Evolutionary conservation across 1,284 basidiomycete species (phyloP).

Genomic region (Fomitopsis betulina): DNA sequence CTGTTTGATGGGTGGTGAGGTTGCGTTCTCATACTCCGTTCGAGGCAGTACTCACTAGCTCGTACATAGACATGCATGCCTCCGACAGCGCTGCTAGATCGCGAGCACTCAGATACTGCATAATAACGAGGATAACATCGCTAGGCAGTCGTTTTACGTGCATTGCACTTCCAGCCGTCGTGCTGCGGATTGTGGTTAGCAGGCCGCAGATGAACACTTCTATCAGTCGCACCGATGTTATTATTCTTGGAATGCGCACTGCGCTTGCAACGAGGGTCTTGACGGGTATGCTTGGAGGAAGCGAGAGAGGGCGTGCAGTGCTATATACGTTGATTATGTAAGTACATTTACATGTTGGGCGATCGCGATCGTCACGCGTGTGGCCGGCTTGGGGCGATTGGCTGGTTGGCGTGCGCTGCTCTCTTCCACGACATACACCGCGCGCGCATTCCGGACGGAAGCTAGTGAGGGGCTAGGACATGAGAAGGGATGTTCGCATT

Average conservation of each 20-base stretch:
- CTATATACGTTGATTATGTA: not conserved
- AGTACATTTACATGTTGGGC: not conserved
- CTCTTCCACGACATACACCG: conserved; percentile 1
- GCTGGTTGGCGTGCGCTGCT: not conserved
- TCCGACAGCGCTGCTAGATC: conserved; percentile 44
- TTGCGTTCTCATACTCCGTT: not conserved
- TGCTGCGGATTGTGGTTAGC: not conserved
- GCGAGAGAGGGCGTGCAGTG: not conserved
- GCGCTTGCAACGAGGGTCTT: too few relatives aligned
- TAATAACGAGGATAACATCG: conserved; percentile 55
- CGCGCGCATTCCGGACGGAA: not conserved
- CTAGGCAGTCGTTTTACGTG: conserved; percentile 36
- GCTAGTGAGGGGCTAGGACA: conserved; percentile 29
- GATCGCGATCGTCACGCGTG: not conserved
- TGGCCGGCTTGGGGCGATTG: not conserved
- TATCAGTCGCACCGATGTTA: too few relatives aligned
- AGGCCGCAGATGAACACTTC: not conserved
- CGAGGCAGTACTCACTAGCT: conserved; percentile 37
- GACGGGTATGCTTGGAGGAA: not conserved
- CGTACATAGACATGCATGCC: conserved; percentile 41
- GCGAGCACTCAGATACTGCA: conserved; percentile 39
- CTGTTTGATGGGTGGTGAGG: conserved; percentile 29
- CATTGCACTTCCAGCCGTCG: conserved; percentile 9
- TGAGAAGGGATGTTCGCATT: conserved; percentile 89
- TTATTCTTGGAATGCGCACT: too few relatives aligned